Base-by-base conservation (phyloP, 768 basidiomycete genomes). In the Kwoniella sp. region DNA sequence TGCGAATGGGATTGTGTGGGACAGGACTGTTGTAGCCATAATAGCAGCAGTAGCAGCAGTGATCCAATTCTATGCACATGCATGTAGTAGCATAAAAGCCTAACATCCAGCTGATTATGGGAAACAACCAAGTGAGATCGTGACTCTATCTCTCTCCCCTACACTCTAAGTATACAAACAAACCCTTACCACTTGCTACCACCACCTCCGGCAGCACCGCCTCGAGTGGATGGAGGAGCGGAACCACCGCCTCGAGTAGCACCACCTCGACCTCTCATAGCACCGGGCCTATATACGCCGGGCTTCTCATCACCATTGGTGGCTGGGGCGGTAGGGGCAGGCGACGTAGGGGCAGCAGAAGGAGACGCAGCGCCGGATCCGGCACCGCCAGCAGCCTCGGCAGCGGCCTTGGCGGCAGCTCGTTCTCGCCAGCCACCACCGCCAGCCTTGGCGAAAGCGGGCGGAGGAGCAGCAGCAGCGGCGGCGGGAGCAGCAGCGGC, bases 401-500 rank as follows among this genome's bases (percentile, higher is more conserved):
- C 83, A 30, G 81, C 83, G 20, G 79, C 69, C 73, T 81, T 86
- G 12, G 84, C 86, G 30, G 83, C 84, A 70, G 84, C 82, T 55
- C 88, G 84, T 11, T 84, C 84, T 61, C 90, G 83, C 90, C 89
- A 91, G 23, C 84, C 84, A 13, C 85, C 85, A 25, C 84, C 84
- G 11, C 85, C 85, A 47, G 82, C 83, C 29, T 62, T 61, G 47
- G 73, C 68, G 4, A 66, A 31, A 8, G 73, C 63, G 13, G 62
- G 68, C 23, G 78, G 80, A 1, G 81, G 77, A 4, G 82, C 75
- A 11, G 71, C 69, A 37, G 73, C 69, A 9, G 76, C 78, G 20
- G 77, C 72, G 47, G 74, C 57, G 55, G 73, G 60, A 45, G 70
- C 31, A 29, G 67, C 50, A n/a, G 58, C 23, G 63, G 38, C 58